Evolutionary conservation across 2,329 filamentous ascomycete species (phyloP), one percentile per base, ranked within the genome.

Genomic region (Hypoxylon sp.): DNA sequence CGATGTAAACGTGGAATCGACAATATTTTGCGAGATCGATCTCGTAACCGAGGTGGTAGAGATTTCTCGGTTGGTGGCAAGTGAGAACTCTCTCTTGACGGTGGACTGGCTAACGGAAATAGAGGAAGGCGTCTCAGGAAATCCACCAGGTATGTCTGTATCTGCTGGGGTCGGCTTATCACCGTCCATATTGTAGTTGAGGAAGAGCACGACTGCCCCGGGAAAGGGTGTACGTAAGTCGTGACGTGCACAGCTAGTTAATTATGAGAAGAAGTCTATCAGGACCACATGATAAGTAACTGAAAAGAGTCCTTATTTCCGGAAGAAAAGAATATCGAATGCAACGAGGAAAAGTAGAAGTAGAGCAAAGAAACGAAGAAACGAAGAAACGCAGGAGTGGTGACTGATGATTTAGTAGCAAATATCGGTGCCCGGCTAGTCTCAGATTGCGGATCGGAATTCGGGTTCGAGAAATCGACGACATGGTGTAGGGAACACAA

Each of bases 61-160:
- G 33, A 22, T 58, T 55, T 19, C 42, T 42, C 14, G 51, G 11
- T 67, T 53, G 53, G 24, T n/a, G 39, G 47, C 24, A 55, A 63
- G 52, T 33, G 69, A 47, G 44, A 66, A 60, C 47, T 71, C 57
- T 53, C 63, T 44, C 39, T 17, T 44, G 48, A 33, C 19, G 29
- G 69, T 67, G 3, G 67, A 59, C 10, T 67, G 68, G 9, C 62
- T 51, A 33, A 44, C 39, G 10, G 69, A 67, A 9, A 63, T 63
- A 10, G 73, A 66, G 3, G 69, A 64, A 8, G 73, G 71, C 17
- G 78, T 80, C 65, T 76, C 76, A 3, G 77, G 77, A 31, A 74
- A 80, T 2, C 77, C 78, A 37, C 78, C 78, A 31, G 78, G 78
- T 24, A 80, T 63, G 62, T 78, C 78, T 17, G 67, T 74, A 59